phyloP scores from a whole-genome alignment of 2,329 filamentous ascomycete genomes.

The Purpureocillium takamizusanense region DNA sequence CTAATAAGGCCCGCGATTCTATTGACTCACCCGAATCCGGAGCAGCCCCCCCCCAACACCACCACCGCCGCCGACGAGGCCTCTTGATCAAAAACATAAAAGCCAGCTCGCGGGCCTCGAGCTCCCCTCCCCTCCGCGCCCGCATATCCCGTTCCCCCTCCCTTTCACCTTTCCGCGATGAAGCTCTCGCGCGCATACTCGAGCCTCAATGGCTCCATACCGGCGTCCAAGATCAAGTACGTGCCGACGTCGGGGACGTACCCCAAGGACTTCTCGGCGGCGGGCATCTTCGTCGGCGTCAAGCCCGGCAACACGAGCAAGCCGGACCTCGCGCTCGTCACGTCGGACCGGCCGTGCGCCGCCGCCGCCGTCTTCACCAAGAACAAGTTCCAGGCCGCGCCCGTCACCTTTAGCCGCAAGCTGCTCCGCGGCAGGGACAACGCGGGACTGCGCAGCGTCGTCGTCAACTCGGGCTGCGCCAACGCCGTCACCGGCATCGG shows the following conservation, averaged over 20 bases:
- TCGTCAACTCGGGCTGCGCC: conserved; percentile 93
- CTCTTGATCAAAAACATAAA: too few species aligned
- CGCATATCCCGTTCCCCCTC: too few species aligned
- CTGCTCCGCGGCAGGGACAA: conserved; percentile 60
- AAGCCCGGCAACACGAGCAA: conserved; percentile 88
- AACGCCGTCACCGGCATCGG: conserved; percentile 93
- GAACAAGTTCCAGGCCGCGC: conserved; percentile 96
- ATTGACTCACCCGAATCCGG: neutral
- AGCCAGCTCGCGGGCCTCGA: too few species aligned
- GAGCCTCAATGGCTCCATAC: conserved; percentile 36
- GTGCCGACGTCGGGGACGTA: conserved; percentile 79
- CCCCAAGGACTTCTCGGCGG: conserved; percentile 80
- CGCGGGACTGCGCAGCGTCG: conserved; percentile 65
- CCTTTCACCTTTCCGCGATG: conserved; percentile 11
- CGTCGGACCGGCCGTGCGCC: conserved; percentile 76
- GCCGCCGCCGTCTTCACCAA: conserved; percentile 93
- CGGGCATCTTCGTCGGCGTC: conserved; percentile 83
- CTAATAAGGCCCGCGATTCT: too few species aligned
- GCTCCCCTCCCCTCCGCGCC: too few species aligned
- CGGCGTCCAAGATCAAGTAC: conserved; percentile 80
- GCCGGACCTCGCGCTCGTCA: conserved; percentile 82
- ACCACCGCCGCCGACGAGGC: too few species aligned
- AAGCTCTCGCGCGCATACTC: conserved; percentile 26
- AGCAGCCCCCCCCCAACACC: too few species aligned
- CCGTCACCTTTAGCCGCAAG: conserved; percentile 74